Conservation (phyloP, 2,329 filamentous ascomycete species). For the Talaromyces sp. region DNA sequence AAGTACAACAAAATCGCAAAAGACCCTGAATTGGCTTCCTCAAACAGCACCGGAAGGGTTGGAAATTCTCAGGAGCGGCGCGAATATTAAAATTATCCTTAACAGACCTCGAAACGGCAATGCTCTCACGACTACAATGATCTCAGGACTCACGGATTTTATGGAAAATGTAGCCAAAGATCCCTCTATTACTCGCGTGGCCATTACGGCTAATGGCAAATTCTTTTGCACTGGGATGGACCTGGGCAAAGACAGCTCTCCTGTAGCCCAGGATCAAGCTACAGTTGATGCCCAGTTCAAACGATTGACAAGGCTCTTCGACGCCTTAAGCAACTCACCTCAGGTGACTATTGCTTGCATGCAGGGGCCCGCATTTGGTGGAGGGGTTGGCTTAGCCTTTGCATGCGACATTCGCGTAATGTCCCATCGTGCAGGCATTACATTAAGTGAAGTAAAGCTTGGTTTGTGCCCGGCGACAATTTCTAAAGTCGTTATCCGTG, state of each 20-base stretch:
- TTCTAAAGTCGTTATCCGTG: not conserved
- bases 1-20: too few species aligned
- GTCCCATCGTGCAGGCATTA: not conserved
- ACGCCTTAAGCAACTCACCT: not conserved
- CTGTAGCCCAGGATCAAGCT: not conserved
- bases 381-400: not conserved
- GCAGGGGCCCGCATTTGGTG: not conserved
- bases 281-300: not conserved
- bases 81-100: conserved; percentile 26
- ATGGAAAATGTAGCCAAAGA: not conserved
- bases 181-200: not conserved
- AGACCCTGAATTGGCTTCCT: not conserved
- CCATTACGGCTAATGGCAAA: not conserved
- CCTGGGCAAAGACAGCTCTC: not conserved
- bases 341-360: not conserved
- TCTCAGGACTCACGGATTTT: not conserved
- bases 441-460: not conserved
- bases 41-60: conserved; percentile 16
- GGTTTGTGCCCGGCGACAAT: not conserved
- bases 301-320: not conserved
- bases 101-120: conserved; percentile 37
- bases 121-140: conserved; percentile 33
- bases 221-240: not conserved
- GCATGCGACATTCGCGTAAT: not conserved
- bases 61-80: conserved; percentile 24